These are phyloP conservation scores for Canavalia gladiata DNA, from an alignment of 306 rosid genomes.

Conservation along the genomic window DNA sequence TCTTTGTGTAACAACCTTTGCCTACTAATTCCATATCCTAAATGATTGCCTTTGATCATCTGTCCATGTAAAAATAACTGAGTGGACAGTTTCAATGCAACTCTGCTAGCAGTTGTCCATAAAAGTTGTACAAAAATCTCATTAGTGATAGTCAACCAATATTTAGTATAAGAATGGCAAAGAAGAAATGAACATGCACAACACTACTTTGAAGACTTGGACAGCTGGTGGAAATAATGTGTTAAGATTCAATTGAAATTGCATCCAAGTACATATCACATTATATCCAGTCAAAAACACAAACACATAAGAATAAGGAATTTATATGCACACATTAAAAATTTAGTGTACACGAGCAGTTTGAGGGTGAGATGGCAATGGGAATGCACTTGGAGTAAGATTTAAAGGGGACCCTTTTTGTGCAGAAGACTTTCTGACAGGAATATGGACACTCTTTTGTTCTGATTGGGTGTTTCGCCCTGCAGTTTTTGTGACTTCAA, in stretches of 20 bases:
- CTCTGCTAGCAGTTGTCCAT: neutral
- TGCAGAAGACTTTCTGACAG: constrained; percentile 53
- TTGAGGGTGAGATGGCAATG: constrained; percentile 60
- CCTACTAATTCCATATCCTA: neutral
- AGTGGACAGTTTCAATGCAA: neutral
- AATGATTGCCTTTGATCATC: neutral
- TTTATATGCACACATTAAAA: constrained; percentile 42
- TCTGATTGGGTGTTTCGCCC: constrained; percentile 57
- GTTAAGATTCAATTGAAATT: constrained; percentile 36
- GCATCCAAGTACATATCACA: constrained; percentile 40
- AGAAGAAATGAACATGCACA: constrained; percentile 15
- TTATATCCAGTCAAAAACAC: constrained; percentile 33
- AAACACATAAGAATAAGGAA: constrained; percentile 45
- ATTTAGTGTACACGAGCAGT: constrained; percentile 56
- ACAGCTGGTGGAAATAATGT: constrained; percentile 31
- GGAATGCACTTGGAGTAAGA: constrained; percentile 60
- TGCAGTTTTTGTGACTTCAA: constrained; percentile 63
- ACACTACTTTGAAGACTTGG: constrained; percentile 13
- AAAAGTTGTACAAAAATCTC: constrained; percentile 9
- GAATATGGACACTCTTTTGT: constrained; percentile 47
- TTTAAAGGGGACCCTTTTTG: constrained; percentile 55
- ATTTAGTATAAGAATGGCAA: neutral
- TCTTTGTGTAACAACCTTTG: neutral
- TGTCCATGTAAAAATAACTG: neutral
- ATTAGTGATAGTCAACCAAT: constrained; percentile 6